Evolutionary conservation across 163 green algal genomes (phyloP), one percentile per base, ranked within the genome.

Genomic region (Trebouxia gelatinosa): DNA sequence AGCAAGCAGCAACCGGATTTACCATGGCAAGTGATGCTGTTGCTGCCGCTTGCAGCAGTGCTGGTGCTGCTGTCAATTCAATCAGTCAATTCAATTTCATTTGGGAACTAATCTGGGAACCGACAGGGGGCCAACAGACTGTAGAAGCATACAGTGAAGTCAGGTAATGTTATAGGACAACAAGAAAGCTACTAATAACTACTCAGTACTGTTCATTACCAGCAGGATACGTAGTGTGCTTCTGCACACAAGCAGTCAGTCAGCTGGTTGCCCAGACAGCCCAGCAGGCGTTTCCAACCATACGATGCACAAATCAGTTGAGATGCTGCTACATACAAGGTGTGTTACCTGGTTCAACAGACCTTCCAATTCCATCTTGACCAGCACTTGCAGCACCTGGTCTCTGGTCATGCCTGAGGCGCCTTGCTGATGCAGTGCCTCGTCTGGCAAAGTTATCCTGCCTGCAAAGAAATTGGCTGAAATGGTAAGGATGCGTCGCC

Each of bases 291-390:
- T n/a, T n/a, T n/a, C n/a, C n/a, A n/a, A n/a, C n/a, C n/a, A n/a
- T n/a, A n/a, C n/a, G n/a, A n/a, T n/a, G n/a, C n/a, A n/a, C n/a
- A n/a, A n/a, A n/a, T n/a, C n/a, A n/a, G n/a, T n/a, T n/a, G n/a
- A n/a, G n/a, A n/a, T n/a, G n/a, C n/a, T n/a, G n/a, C n/a, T n/a
- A n/a, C n/a, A n/a, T n/a, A n/a, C n/a, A n/a, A n/a, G n/a, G n/a
- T n/a, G n/a, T n/a, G n/a, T n/a, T 23, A 79, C 74, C 74, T 79
- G 35, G 16, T 57, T 38, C 26, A n/a, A 37, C 48, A 54, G 65
- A 3, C 50, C 19, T 26, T 81, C 38, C 48, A 81, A 9, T 50
- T 81, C 77, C 48, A 70, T 64, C 65, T 72, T 58, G 6, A 81
- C 59, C 46, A 81, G 48, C 23, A 46, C 26, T 65, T 65, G 57